These are phyloP conservation scores for Rhododendron williamsianum DNA, from an alignment of 148 eudicot genomes.

Conservation along the genomic window DNA sequence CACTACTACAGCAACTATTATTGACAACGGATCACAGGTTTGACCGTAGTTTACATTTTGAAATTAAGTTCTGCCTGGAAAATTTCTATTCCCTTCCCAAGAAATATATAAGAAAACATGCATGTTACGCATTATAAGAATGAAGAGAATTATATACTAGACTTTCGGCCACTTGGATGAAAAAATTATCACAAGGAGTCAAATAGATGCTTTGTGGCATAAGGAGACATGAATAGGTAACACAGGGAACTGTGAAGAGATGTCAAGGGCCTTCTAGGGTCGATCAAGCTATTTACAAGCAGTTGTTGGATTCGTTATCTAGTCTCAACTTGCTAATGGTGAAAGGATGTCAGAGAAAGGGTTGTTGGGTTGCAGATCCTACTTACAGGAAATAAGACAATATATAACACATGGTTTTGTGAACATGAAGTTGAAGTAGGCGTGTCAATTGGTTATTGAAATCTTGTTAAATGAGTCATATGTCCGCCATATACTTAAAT, in stretches of 20 bases:
- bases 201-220: not conserved
- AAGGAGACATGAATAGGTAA: not conserved
- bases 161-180: not conserved
- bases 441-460: not conserved
- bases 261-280: not conserved
- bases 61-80: not conserved
- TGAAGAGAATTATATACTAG: not conserved
- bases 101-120: not conserved
- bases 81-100: not conserved
- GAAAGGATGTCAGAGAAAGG: not conserved
- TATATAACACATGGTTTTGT: not conserved
- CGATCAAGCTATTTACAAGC: not conserved
- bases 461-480: not conserved
- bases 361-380: not conserved
- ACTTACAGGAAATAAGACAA: not conserved
- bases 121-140: not conserved
- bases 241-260: not conserved
- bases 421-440: not conserved
- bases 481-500: not conserved
- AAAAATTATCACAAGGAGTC: not conserved
- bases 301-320: not conserved
- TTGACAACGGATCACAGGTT: conserved; percentile 96
- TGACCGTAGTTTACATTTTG: not conserved
- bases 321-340: not conserved
- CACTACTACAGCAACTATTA: conserved; percentile 81